Evolutionary conservation across 306 rosid genomes (phyloP), one percentile per base, ranked within the genome.

Genomic region (Acacia confusa): DNA sequence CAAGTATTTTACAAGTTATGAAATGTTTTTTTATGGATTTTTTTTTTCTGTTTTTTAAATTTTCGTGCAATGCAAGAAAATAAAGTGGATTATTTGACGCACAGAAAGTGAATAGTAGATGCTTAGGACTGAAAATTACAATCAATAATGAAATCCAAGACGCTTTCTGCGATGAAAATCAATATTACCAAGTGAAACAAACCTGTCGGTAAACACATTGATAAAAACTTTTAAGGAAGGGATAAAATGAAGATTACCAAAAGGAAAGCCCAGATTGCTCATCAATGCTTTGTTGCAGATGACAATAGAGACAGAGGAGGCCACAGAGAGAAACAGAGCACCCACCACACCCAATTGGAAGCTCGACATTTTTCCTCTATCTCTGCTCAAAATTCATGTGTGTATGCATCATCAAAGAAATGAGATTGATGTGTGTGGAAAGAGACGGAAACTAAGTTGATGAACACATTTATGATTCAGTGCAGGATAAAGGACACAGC

Each of bases 261-360:
- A 94, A 84, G 96, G 99, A 88, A 95, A 95, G 82, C 99, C 99
- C 53, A 95, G 96, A 79, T 92, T 88, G 94, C 99, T 95, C 97
- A 95, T 95, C 90, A 95, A 84, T 70, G 99, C 97, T 86, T 95
- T 95, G 91, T 95, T 95, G 93, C 99, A 95, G 60, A 95, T 95
- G 78, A 95, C 99, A 83, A 95, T 95, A 76, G 98, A 93, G 79
- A 95, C 99, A 10, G 99, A 95, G 44, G 99, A 95, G 52, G 98
- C 97, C 78, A 95, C 99, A 0, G 99, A 95, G 43, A 95, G 98
- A 82, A 92, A 95, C 53, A 95, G 91, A 45, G 98, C 98, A 41
- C 99, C 97, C 58, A 88, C 83, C 4, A 95, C 97, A 11, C 97
- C 96, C 92, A 95, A 47, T 68, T 95, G 98, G 87, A 87, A 87